These are phyloP conservation scores for Cyberlindnera saturnus DNA, from an alignment of 805 yeast species.

Conservation along the genomic window DNA sequence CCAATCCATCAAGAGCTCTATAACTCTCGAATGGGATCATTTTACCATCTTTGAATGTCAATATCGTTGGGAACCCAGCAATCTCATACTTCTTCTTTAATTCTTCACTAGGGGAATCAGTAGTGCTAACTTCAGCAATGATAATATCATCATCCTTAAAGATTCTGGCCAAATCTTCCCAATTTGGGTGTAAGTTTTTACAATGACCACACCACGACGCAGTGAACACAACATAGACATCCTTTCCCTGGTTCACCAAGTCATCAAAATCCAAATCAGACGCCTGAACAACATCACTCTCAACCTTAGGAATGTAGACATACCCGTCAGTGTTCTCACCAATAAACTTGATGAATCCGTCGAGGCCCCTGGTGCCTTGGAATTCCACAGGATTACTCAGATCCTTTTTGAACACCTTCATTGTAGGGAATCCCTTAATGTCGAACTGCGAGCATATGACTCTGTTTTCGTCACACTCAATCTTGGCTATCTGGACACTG, in stretches of 20 bases:
- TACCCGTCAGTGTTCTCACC: constrained; percentile 31
- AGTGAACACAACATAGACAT: constrained; percentile 32
- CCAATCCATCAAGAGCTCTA: constrained; percentile 44
- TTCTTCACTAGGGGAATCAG: constrained; percentile 38
- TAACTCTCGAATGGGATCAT: constrained; percentile 26
- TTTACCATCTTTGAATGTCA: constrained; percentile 31
- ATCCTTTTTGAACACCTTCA: constrained; percentile 62
- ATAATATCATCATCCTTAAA: constrained; percentile 33
- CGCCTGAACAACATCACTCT: constrained; percentile 21
- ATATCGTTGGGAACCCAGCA: constrained; percentile 44
- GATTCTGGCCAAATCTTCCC: constrained; percentile 40
- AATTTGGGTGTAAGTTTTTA: constrained; percentile 39
- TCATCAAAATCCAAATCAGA: constrained; percentile 30
- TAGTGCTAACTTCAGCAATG: constrained; percentile 39
- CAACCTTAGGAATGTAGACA: constrained; percentile 21
- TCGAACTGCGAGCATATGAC: constrained; percentile 60
- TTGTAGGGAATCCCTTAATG: constrained; percentile 88
- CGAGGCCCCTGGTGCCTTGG: constrained; percentile 66
- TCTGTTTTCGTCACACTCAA: constrained; percentile 88
- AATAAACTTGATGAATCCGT: constrained; percentile 62
- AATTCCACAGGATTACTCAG: constrained; percentile 52
- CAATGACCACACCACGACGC: constrained; percentile 55
- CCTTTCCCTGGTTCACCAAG: constrained; percentile 21
- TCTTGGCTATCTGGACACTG: constrained; percentile 68
- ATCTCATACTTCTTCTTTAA: constrained; percentile 35